Percentiles rank a stretch among this genome's conserved stretches.
phyloP scores from a whole-genome alignment of 345 rosid genomes.

The Brassica nigra region DNA sequence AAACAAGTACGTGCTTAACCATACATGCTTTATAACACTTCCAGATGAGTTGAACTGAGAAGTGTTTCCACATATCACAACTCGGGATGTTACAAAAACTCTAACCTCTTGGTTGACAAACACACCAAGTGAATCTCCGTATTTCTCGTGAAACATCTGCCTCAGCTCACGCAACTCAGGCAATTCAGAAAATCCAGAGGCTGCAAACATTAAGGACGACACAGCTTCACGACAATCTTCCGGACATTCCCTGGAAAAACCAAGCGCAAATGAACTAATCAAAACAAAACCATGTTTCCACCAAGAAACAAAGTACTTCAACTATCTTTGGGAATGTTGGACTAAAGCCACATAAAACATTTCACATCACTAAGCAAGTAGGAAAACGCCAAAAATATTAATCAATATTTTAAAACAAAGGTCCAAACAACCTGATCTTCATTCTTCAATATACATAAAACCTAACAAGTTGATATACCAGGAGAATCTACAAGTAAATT shows the following conservation, averaged over 20 bases:
- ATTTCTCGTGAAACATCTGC: conserved; percentile 78
- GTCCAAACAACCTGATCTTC: neutral
- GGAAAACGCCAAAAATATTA: conserved; percentile 14
- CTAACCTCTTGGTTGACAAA: conserved; percentile 77
- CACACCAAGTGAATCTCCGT: conserved; percentile 63
- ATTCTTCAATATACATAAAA: conserved; percentile 17
- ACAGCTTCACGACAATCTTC: conserved; percentile 82
- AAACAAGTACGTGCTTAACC: conserved; percentile 31
- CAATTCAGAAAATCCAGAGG: conserved; percentile 90
- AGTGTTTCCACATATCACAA: no score
- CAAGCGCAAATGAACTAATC: conserved; percentile 9
- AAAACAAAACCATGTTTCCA: conserved; percentile 1
- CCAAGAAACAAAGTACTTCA: neutral
- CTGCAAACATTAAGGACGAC: conserved; percentile 87
- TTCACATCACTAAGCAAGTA: conserved; percentile 1
- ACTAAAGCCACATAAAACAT: conserved; percentile 10
- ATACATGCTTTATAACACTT: conserved; percentile 11
- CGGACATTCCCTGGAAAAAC: conserved; percentile 77
- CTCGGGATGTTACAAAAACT: no score
- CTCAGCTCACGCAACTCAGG: conserved; percentile 92
- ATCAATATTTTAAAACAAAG: neutral
- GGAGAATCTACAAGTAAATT: neutral
- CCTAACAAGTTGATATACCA: conserved; percentile 29
- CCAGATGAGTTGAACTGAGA: conserved; percentile 4
- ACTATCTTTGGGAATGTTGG: neutral